Evolutionary conservation across 108 stramenopile genomes (phyloP), one percentile per base, ranked within the genome.

Genomic region (Mediolabrus comicus): DNA sequence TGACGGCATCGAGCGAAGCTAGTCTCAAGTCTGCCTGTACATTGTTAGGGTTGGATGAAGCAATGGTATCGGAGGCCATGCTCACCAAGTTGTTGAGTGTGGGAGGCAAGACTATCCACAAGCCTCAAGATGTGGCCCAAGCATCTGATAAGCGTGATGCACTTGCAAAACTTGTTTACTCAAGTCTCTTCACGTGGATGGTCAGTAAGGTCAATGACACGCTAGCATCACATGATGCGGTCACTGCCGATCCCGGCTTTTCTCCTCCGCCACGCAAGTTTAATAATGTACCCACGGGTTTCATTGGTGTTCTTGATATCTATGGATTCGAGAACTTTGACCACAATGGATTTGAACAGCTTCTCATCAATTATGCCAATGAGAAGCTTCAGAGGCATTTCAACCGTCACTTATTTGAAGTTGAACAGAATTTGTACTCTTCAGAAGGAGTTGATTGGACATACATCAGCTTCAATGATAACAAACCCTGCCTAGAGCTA

Each of bases 241-340:
- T 41, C 49, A 27, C 53, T 33, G 82, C 75, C 28, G 78, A 75
- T 29, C 58, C 32, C 16, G 85, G 77, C 12, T 94, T 87, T 19
- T 69, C 66, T 31, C 69, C 79, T 14, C 30, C 66, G 63, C 62
- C 72, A 59, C 24, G 46, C 53, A 25, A 54, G 60, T 33, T 67
- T 62, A 74, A 82, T 73, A 28, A 52, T 10, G 63, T 43, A 32
- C 61, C 59, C n/a, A 70, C 62, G 5, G 79, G 67, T 24, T 71
- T 87, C 69, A 99, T 98, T 72, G 97, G 97, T 14, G 92, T 97
- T 26, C 82, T 98, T 55, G 98, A 98, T 86, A 98, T 98, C 56
- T 98, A 95, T 83, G 98, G 98, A 7, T 98, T 98, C 71, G 98
- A 98, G 86, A 87, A 83, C 55, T 98, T 98, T 77, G 95, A 96